phyloP scores from a whole-genome alignment of 208 protist species.

The Leishmania tropica region DNA sequence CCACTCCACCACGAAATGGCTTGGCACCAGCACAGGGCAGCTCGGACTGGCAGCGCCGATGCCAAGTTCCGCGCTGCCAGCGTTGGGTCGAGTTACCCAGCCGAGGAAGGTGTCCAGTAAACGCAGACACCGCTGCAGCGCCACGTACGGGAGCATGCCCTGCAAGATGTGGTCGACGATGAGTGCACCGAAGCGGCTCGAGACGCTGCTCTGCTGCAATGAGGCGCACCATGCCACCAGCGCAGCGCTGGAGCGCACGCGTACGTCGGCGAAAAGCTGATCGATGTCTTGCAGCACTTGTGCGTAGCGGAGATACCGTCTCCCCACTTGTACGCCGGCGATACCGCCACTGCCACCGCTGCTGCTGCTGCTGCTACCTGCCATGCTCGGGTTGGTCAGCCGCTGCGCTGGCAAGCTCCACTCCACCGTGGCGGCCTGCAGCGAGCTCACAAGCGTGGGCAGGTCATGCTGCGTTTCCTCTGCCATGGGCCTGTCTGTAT shows the following conservation, averaged over 20 bases:
- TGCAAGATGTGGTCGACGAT: conserved; percentile 43
- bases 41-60: neutral
- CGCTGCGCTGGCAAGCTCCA: conserved; percentile 21
- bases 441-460: conserved; percentile 29
- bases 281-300: conserved; percentile 34
- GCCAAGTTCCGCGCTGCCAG: neutral
- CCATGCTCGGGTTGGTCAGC: conserved; percentile 6
- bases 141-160: conserved; percentile 51
- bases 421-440: conserved; percentile 39
- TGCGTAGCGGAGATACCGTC: conserved; percentile 29
- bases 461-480: conserved; percentile 20
- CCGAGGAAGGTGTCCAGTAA: conserved; percentile 37
- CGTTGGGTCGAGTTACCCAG: conserved; percentile 29
- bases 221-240: conserved; percentile 28
- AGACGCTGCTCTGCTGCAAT: conserved; percentile 25
- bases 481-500: neutral
- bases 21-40: conserved; percentile 24
- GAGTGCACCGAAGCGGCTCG: conserved; percentile 33
- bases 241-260: conserved; percentile 5
- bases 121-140: conserved; percentile 43
- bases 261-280: conserved; percentile 24
- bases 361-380: conserved; percentile 6
- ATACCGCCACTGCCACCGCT: conserved; percentile 7
- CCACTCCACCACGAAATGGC: conserved; percentile 16
- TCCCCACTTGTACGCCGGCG: neutral